phyloP scores from a whole-genome alignment of 1,139 yeast genomes.

The Nakaseomyces kungkrabaensis region DNA sequence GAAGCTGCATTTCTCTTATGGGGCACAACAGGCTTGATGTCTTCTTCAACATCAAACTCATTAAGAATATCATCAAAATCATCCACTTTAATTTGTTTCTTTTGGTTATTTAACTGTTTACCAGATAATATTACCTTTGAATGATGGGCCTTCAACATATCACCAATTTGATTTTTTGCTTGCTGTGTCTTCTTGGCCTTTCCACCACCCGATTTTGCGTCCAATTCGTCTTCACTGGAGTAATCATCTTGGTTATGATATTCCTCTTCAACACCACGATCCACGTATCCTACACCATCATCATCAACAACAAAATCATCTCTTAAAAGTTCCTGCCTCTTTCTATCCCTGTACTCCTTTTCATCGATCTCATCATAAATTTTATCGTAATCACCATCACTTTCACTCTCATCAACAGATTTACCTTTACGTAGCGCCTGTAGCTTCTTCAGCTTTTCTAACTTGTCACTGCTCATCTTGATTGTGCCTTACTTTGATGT shows the following conservation, averaged over 20 bases:
- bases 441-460: constrained; percentile 19
- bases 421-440: constrained; percentile 17
- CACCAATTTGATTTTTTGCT: constrained; percentile 17
- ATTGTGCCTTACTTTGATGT: background rate
- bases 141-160: constrained; percentile 23
- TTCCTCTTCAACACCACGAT: constrained; percentile 73
- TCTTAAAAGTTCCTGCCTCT: constrained; percentile 68
- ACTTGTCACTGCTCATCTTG: constrained; percentile 11
- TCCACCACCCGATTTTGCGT: constrained; percentile 32
- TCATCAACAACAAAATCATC: constrained; percentile 95
- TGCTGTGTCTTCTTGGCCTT: constrained; percentile 7
- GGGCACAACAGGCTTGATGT: constrained; percentile 4
- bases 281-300: constrained; percentile 74
- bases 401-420: constrained; percentile 7
- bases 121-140: constrained; percentile 11
- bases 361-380: constrained; percentile 85
- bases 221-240: constrained; percentile 27
- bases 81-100: constrained; percentile 30
- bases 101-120: constrained; percentile 17
- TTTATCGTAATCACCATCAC: constrained; percentile 31
- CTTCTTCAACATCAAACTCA: constrained; percentile 31
- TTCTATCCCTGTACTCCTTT: constrained; percentile 61
- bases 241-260: constrained; percentile 39
- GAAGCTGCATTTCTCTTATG: background rate
- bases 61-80: constrained; percentile 39